These are phyloP conservation scores for Paramecium primaurelia DNA, from an alignment of 73 alveolate genomes.

Conservation along the genomic window DNA sequence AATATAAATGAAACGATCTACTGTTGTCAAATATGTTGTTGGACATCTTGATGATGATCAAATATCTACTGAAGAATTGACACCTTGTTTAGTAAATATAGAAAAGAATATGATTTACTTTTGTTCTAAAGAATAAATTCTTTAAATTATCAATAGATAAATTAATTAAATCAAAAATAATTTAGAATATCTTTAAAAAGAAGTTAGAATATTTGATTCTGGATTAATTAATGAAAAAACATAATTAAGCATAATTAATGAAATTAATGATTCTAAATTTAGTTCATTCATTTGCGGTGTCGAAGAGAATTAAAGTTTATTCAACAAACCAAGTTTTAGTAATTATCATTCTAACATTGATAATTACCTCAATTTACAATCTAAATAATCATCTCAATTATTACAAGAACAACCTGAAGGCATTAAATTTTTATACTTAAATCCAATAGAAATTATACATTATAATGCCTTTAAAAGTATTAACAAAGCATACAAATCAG, in stretches of 20 bases:
- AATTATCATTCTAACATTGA: background rate
- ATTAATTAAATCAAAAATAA: background rate
- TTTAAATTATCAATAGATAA: background rate
- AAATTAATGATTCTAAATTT: background rate
- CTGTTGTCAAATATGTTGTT: background rate
- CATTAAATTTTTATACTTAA: background rate
- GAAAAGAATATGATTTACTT: background rate
- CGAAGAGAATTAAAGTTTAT: background rate
- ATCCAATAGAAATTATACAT: background rate
- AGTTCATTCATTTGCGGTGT: background rate
- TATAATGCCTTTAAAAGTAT: background rate
- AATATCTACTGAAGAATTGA: background rate
- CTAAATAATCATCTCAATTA: background rate
- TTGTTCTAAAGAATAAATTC: background rate
- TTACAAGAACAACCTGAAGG: background rate
- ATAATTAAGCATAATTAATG: background rate
- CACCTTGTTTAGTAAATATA: constrained; percentile 4
- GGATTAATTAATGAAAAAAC: background rate
- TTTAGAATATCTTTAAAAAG: background rate
- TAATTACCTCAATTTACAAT: background rate
- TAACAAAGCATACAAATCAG: background rate
- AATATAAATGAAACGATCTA: background rate
- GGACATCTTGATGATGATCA: background rate
- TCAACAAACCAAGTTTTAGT: background rate
- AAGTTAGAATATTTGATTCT: background rate